Evolutionary conservation across 208 protist species (phyloP).

Genomic region (Naegleria gruberi): DNA sequence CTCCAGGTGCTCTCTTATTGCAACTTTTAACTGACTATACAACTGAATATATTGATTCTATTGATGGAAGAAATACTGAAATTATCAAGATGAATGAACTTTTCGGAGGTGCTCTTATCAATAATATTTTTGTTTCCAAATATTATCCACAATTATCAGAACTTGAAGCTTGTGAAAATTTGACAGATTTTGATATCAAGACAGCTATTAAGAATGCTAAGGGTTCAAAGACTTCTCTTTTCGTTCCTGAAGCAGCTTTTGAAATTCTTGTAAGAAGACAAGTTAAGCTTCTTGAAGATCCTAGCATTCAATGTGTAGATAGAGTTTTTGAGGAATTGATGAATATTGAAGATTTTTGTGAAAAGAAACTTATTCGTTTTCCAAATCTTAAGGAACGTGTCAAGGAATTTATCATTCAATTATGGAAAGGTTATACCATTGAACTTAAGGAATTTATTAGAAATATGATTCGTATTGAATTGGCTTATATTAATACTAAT

Average conservation of each 20-base stretch:
- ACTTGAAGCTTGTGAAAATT: conserved; percentile 74
- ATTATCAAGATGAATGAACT: conserved; percentile 61
- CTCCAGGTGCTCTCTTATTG: conserved; percentile 59
- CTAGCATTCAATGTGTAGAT: conserved; percentile 83
- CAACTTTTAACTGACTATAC: conserved; percentile 73
- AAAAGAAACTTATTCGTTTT: conserved; percentile 55
- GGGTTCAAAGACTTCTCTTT: conserved; percentile 86
- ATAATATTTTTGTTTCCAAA: conserved; percentile 77
- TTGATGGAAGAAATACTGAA: conserved; percentile 81
- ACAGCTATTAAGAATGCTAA: conserved; percentile 89
- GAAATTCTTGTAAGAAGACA: conserved; percentile 86
- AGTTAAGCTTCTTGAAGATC: conserved; percentile 81
- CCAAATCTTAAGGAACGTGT: conserved; percentile 71
- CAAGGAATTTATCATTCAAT: conserved; percentile 64
- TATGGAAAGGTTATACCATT: conserved; percentile 61
- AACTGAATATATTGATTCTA: conserved; percentile 71
- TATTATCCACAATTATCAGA: conserved; percentile 58
- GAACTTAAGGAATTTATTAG: conserved; percentile 72
- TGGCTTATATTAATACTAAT: conserved; percentile 92
- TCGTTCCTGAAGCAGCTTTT: conserved; percentile 92
- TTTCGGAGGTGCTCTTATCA: conserved; percentile 85
- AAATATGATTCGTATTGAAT: conserved; percentile 84
- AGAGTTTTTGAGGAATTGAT: conserved; percentile 90
- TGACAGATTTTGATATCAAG: conserved; percentile 84
- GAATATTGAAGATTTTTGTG: conserved; percentile 66